Evolutionary conservation across 2,329 filamentous ascomycete genomes (phyloP), one percentile per base, ranked within the genome.

Genomic region (Bisporella sp.): DNA sequence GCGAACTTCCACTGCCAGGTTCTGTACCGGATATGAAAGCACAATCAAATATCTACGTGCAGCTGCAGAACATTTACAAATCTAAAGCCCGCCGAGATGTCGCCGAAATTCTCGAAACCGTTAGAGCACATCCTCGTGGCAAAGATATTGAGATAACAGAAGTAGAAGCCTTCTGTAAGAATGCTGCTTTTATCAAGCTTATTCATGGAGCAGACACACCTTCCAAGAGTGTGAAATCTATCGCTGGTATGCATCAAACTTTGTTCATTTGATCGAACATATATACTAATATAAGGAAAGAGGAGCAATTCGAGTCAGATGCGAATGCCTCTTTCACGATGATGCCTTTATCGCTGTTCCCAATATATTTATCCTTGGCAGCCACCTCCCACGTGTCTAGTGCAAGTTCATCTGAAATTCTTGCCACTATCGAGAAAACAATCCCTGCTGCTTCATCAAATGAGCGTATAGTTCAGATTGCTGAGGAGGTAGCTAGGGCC

Each of bases 21-120:
- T 83, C 85, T 3, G 74, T 99, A 1, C 93, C 95, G 1, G 93
- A 99, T 67, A 99, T 99, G 93, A 99, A 99, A 72, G 90, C 93
- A 3, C 81, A 92, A 64, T 96, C 91, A 4, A 81, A 77, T 50
- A 86, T 95, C 55, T 99, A 99, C 71, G 85, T 99, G 58, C 77
- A 84, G 61, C 77, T 99, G 9, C 93, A 97, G 66, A 92, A 87
- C 60, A 81, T 97, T 53, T 99, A 97, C 79, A 96, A 95, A 69
- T 70, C 75, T 28, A 95, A 96, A 68, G 90, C 93, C 41, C 82
- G 86, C 33, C 73, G 79, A 62, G 93, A 99, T 62, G 73, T 84
- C 11, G 78, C 80, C 31, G 86, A 95, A 67, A 86, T 97, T 2
- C 70, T 89, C 3, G 70, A 74, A 9, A 80, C 70, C 9, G 83